phyloP scores from a whole-genome alignment of 1,284 basidiomycete species.

The Boletus sp. region DNA sequence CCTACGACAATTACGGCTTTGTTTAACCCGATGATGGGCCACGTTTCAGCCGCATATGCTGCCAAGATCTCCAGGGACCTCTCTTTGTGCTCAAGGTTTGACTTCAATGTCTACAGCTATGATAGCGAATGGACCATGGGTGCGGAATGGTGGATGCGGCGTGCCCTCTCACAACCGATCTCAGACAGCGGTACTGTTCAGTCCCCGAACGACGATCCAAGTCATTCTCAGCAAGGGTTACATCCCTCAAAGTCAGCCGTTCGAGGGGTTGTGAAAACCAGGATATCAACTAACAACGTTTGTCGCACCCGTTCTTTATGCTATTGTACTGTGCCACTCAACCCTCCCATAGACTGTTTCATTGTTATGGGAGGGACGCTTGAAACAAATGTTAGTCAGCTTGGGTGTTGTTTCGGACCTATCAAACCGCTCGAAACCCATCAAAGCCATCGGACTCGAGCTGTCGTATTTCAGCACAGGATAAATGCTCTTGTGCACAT shows the following conservation, averaged over 20 bases:
- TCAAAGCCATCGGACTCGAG: slow-evolving; percentile 85
- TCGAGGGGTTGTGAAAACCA: slow-evolving; percentile 84
- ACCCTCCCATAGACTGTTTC: slow-evolving; percentile 66
- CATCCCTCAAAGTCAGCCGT: slow-evolving; percentile 39
- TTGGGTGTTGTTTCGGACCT: slow-evolving; percentile 87
- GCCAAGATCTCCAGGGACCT: slow-evolving; percentile 84
- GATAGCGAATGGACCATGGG: slow-evolving; percentile 94
- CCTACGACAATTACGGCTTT: slow-evolving; percentile 93
- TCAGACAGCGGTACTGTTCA: slow-evolving; percentile 9
- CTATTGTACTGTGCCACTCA: slow-evolving; percentile 6
- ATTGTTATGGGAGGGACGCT: slow-evolving; percentile 90
- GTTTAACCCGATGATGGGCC: slow-evolving; percentile 96
- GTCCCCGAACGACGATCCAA: background rate
- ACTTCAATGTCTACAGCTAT: slow-evolving; percentile 96
- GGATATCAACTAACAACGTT: slow-evolving; percentile 84
- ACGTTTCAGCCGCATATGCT: slow-evolving; percentile 88
- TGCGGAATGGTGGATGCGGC: slow-evolving; percentile 89
- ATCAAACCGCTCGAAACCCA: slow-evolving; percentile 76
- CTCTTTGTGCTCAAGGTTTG: slow-evolving; percentile 87
- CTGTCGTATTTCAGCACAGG: slow-evolving; percentile 87
- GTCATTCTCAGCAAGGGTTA: slow-evolving; percentile 8
- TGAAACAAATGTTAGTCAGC: slow-evolving; percentile 85
- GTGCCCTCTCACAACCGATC: slow-evolving; percentile 28
- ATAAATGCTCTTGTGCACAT: slow-evolving; percentile 28
- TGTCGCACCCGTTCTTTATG: slow-evolving; percentile 27